Conservation (phyloP, 768 basidiomycete genomes). For the Lactarius pseudohatsudake region DNA sequence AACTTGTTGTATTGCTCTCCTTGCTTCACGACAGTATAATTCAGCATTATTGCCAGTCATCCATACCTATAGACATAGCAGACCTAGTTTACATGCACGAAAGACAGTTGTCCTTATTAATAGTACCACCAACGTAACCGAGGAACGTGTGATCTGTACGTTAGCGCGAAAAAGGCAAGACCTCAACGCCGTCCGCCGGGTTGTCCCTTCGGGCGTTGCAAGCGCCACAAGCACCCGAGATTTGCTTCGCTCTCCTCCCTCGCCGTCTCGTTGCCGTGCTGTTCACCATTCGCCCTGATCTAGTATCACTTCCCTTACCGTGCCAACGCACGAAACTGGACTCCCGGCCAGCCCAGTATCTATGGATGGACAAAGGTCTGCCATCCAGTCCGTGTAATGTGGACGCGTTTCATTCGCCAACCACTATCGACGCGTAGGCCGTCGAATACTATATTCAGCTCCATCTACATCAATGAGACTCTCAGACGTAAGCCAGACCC, state of each 20-base stretch:
- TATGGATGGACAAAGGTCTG: constrained; percentile 33
- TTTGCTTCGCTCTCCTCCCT: constrained; percentile 21
- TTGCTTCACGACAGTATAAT: not conserved
- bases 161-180: constrained; percentile 21
- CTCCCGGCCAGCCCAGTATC: constrained; percentile 62
- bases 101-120: not conserved
- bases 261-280: constrained; percentile 24
- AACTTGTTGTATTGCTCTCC: not conserved
- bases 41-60: not conserved
- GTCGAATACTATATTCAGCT: constrained; percentile 24
- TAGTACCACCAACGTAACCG: not conserved
- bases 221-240: constrained; percentile 15
- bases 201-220: constrained; percentile 8
- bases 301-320: constrained; percentile 35
- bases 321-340: constrained; percentile 74
- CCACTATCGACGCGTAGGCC: constrained; percentile 16
- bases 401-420: constrained; percentile 14
- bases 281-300: constrained; percentile 23
- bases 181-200: constrained; percentile 15
- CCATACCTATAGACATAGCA: not conserved
- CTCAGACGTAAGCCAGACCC: constrained; percentile 25
- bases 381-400: constrained; percentile 6
- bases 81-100: constrained; percentile 2
- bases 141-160: constrained; percentile 5
- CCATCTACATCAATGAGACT: constrained; percentile 29